Base-by-base conservation (phyloP, 106 monocot species). In the Platanthera zijinensis region DNA sequence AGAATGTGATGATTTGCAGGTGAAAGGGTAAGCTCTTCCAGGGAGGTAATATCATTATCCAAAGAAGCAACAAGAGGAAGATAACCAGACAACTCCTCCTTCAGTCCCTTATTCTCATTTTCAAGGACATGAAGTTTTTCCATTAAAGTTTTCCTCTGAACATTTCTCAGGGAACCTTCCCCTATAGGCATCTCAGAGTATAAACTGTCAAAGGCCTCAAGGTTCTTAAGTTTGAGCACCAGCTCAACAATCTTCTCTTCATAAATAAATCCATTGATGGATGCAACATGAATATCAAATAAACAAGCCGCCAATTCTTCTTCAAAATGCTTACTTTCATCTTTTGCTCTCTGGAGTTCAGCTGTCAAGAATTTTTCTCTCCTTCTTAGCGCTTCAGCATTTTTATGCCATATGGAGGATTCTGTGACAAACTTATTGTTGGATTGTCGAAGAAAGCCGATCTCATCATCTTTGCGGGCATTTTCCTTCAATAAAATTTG, bases 181-280 rank as follows among this genome's bases (percentile, higher is more conserved):
- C 74, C 72, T 3, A 21, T 8, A 6, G 81, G 52, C 53, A 69
- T 76, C 66, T 82, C 51, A 52, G 66, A 78, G 48, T 82, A 78
- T 46, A 84, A 45, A 52, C 82, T 30, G 32, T 68, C 59, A 69
- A 74, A 62, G 19, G 80, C 78, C 75, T 84, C 82, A 73, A 84
- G 77, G 6, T 56, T 57, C 57, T 90, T 83, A 51, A 77, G 69
- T 51, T 52, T 79, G n/a, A 74, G 47, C 69, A 83, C 71, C 69
- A 92, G 75, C 71, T 92, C 86, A 73, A 81, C 61, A 72, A 87
- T 7, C 59, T 87, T 89, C 18, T 92, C 83, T 79, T 89, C 75
- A 70, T 83, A 85, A 6, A 83, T 14, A 51, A 74, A 66, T 51
- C 77, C 83, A 79, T 83, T 74, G 30, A 83, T 70, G 77, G 80